Evolutionary conservation across 1,139 yeast genomes (phyloP), one percentile per base, ranked within the genome.

Genomic region (Candida tetrigidarum): DNA sequence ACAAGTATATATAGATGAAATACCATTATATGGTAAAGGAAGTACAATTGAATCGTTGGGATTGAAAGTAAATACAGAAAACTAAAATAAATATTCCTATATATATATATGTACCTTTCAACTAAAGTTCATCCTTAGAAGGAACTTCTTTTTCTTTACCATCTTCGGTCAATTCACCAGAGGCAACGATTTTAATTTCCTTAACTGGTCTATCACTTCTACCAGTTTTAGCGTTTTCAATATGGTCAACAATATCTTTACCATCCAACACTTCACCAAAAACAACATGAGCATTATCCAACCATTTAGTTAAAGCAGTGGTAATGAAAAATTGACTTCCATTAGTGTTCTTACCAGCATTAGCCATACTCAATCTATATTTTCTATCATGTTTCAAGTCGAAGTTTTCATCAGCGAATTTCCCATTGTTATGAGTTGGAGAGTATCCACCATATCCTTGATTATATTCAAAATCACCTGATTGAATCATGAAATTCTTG

Each of bases 201-300:
- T 71, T 69, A 38, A 65, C 60, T 28, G 91, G 90, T 54, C 67
- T 75, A 62, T 80, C 82, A 30, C 74, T 70, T 42, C 66, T 58
- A 47, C 66, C 61, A 32, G 83, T 81, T 55, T 76, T 67, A 49
- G 77, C 82, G 42, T 66, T 69, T 57, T 82, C 87, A 55, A 80
- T 76, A 58, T 72, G 66, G 47, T 75, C 71, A 34, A 82, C 82
- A 11, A 84, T 78, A 35, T 84, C 86, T 59, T 78, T 69, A 18
- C 93, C 93, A 42, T 83, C 87, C 9, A 81, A 49, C 43, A 86
- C 85, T 65, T 86, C 87, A 46, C 95, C 95, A 58, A 86, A 86
- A n/a, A 86, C 93, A 54, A 86, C 95, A 64, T 86, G 91, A 19
- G 67, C 68, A 33, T 85, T 86, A 63, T 85, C 81, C 56, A 86